A percentile compares a stretch with the other conserved stretches of the same genome.
These are phyloP conservation scores for Fraxinus latifolia DNA, from an alignment of 305 asterid genomes.

Conservation along the genomic window DNA sequence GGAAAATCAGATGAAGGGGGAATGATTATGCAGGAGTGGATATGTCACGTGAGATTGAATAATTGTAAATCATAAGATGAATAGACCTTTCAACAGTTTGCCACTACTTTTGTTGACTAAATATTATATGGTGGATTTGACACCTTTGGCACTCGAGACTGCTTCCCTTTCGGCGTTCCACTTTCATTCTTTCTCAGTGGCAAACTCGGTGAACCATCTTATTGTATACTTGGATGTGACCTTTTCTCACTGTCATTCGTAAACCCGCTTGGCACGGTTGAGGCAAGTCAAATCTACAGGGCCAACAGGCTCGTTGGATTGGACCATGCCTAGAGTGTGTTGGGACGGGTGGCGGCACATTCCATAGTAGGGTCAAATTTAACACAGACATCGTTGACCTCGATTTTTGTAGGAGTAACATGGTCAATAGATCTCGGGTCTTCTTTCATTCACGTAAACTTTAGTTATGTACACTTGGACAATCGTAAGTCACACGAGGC, in stretches of 20 bases:
- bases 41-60: slow-evolving; percentile 29
- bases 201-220: slow-evolving; percentile 14
- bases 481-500: too few relatives aligned
- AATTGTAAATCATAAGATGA: slow-evolving; percentile 32
- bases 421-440: neutral
- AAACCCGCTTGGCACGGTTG: neutral
- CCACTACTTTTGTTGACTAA: slow-evolving; percentile 28
- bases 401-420: neutral
- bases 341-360: neutral
- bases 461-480: neutral
- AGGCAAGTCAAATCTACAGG: neutral
- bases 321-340: neutral
- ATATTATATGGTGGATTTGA: slow-evolving; percentile 25
- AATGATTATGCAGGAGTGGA: slow-evolving; percentile 2
- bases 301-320: neutral
- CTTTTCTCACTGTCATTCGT: neutral
- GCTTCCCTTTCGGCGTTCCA: slow-evolving; percentile 42
- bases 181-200: neutral
- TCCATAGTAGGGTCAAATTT: neutral
- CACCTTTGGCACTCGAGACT: slow-evolving; percentile 15
- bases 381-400: neutral
- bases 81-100: slow-evolving; percentile 31
- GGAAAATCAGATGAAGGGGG: neutral
- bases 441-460: neutral
- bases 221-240: slow-evolving; percentile 11